A percentile compares a stretch with the other conserved stretches of the same genome.
Evolutionary conservation across 164 flowering plant genomes (phyloP).

Genomic region (Akebia trifoliata): DNA sequence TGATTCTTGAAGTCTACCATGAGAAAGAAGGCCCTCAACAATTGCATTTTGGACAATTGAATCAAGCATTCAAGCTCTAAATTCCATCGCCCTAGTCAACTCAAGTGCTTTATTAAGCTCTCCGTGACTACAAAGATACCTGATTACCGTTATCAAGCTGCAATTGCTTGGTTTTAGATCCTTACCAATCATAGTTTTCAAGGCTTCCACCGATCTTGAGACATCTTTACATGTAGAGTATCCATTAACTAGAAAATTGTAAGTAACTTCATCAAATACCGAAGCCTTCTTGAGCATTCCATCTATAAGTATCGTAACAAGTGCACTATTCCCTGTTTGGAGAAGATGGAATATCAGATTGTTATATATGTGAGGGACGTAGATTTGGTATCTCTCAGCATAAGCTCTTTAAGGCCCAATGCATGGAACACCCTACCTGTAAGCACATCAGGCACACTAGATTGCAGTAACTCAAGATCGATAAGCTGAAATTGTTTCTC

Average conservation of each 20-base stretch:
- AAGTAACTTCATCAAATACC: constrained; percentile 46
- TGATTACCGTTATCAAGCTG: constrained; percentile 43
- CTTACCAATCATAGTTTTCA: constrained; percentile 51
- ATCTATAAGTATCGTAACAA: constrained; percentile 31
- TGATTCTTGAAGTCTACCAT: constrained; percentile 50
- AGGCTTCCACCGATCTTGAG: constrained; percentile 37
- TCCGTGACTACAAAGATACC: constrained; percentile 30
- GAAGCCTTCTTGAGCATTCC: constrained; percentile 42
- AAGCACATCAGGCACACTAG: constrained; percentile 42
- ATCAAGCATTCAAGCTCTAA: constrained; percentile 50
- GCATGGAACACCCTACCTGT: constrained; percentile 31
- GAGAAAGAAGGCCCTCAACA: constrained; percentile 41
- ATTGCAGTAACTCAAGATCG: constrained; percentile 45
- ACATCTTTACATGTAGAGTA: constrained; percentile 34
- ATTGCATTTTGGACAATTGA: constrained; percentile 50
- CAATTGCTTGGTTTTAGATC: constrained; percentile 58
- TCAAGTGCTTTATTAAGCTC: constrained; percentile 42
- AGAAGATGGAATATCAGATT: constrained; percentile 57
- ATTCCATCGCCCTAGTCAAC: constrained; percentile 59
- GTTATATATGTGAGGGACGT: constrained; percentile 34
- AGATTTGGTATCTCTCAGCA: constrained; percentile 29
- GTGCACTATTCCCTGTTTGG: constrained; percentile 19
- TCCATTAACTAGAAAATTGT: constrained; percentile 64
- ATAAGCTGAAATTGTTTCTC: constrained; percentile 37
- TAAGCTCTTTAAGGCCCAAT: constrained; percentile 42